These are phyloP conservation scores for Rhizopogon sp. DNA, from an alignment of 768 basidiomycete genomes.

Conservation along the genomic window DNA sequence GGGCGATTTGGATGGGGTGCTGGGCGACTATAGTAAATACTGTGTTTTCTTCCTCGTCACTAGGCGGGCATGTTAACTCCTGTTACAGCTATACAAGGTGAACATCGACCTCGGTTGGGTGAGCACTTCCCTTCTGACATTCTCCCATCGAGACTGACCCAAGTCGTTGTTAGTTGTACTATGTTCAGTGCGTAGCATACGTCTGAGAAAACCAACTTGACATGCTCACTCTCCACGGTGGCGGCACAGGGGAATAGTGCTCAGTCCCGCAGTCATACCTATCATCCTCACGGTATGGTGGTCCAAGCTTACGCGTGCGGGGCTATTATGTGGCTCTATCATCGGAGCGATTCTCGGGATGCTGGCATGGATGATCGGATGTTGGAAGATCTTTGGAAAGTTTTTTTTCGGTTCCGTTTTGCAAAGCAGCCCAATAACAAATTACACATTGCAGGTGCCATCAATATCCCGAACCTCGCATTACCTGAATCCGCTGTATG, in stretches of 20 bases:
- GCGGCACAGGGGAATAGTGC: constrained; percentile 25
- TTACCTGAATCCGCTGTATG: constrained; percentile 31
- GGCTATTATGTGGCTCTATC: constrained; percentile 28
- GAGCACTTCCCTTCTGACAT: not conserved
- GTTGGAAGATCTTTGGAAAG: constrained; percentile 31
- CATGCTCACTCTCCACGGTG: not conserved
- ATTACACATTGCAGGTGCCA: constrained; percentile 15
- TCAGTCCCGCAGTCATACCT: constrained; percentile 32
- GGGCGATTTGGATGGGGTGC: constrained; percentile 34
- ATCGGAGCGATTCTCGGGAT: constrained; percentile 29
- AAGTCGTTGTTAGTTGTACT: constrained; percentile 20
- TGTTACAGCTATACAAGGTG: constrained; percentile 22
- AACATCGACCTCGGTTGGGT: constrained; percentile 33
- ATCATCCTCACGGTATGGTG: constrained; percentile 33
- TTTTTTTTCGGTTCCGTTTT: not conserved
- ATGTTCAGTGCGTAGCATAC: constrained; percentile 24
- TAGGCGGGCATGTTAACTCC: not conserved
- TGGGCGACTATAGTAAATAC: constrained; percentile 29
- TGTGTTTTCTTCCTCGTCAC: not conserved
- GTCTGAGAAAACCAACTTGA: not conserved
- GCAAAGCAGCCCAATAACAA: not conserved
- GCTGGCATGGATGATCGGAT: constrained; percentile 33
- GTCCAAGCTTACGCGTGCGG: constrained; percentile 27
- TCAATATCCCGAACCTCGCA: constrained; percentile 29
- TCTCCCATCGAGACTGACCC: not conserved